Percentiles rank a stretch among this genome's conserved stretches.
Conservation (phyloP, 2,329 filamentous ascomycete genomes). For the Pezicula carpinea region DNA sequence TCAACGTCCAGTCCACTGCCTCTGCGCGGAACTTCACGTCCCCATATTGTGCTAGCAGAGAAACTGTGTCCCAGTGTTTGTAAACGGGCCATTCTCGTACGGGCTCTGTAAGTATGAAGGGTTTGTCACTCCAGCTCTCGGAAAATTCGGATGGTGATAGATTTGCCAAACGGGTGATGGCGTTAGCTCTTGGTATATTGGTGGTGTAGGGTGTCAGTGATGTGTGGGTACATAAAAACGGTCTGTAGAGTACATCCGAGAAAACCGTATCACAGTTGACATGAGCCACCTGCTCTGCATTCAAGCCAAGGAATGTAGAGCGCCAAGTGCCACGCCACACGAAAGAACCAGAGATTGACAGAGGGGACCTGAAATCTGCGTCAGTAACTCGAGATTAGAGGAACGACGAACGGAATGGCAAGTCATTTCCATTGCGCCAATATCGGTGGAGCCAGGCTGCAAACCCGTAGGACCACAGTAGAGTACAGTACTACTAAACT, state of each 20-base stretch:
- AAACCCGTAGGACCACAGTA: too few relatives aligned
- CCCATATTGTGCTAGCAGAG: conserved; percentile 59
- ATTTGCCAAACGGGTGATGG: conserved; percentile 65
- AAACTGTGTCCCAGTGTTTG: conserved; percentile 67
- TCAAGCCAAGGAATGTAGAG: conserved; percentile 65
- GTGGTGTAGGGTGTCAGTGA: conserved; percentile 59
- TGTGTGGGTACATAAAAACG: conserved; percentile 83
- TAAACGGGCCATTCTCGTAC: conserved; percentile 80
- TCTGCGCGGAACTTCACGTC: conserved; percentile 78
- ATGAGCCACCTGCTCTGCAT: conserved; percentile 43
- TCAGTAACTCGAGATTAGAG: not conserved
- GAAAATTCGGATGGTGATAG: conserved; percentile 72
- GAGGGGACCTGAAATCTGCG: conserved; percentile 16
- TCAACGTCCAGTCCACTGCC: conserved; percentile 85
- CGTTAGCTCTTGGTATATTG: conserved; percentile 68
- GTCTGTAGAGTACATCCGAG: conserved; percentile 84
- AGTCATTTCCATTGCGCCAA: too few relatives aligned
- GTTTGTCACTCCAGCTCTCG: conserved; percentile 68
- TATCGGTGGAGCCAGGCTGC: too few relatives aligned
- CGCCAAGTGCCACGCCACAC: conserved; percentile 82
- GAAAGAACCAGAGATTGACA: conserved; percentile 26
- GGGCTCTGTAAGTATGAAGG: conserved; percentile 81
- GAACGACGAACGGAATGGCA: not conserved
- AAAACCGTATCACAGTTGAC: conserved; percentile 76
- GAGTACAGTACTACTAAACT: too few relatives aligned